Conservation (phyloP, 78 protist species). For the Monocercomonoides exilis region DNA sequence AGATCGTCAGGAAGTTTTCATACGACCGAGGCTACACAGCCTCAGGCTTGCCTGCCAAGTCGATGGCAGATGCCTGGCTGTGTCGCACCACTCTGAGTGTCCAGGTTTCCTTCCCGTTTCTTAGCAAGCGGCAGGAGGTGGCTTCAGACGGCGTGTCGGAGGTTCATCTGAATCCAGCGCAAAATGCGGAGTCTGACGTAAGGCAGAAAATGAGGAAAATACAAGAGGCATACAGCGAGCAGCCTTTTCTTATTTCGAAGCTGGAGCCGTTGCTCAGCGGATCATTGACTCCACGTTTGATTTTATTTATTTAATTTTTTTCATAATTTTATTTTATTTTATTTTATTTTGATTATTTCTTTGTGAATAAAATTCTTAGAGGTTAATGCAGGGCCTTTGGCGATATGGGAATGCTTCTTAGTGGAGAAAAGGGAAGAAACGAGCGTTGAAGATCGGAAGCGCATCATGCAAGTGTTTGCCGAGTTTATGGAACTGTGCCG, state of each 20-base stretch:
- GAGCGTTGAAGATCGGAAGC: background rate
- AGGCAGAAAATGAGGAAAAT: background rate
- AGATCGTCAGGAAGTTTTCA: no score
- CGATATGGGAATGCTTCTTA: background rate
- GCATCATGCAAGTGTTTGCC: background rate
- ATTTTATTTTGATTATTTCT: background rate
- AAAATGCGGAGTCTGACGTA: background rate
- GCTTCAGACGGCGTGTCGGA: background rate
- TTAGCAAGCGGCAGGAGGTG: background rate
- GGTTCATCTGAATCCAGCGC: background rate
- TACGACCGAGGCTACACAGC: no score
- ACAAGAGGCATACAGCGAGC: background rate
- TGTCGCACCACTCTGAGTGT: no score
- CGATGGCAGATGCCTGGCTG: no score
- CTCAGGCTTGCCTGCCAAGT: no score
- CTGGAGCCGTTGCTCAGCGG: background rate
- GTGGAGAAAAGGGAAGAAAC: background rate
- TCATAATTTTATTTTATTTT: background rate
- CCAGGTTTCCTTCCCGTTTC: background rate
- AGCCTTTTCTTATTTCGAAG: background rate
- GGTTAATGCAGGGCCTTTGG: slow-evolving; percentile 6
- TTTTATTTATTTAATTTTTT: background rate
- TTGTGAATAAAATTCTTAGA: background rate
- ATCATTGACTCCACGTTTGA: background rate
- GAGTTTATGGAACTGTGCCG: background rate